phyloP scores from a whole-genome alignment of 2,329 filamentous ascomycete genomes.

The Aureobasidium sp. region DNA sequence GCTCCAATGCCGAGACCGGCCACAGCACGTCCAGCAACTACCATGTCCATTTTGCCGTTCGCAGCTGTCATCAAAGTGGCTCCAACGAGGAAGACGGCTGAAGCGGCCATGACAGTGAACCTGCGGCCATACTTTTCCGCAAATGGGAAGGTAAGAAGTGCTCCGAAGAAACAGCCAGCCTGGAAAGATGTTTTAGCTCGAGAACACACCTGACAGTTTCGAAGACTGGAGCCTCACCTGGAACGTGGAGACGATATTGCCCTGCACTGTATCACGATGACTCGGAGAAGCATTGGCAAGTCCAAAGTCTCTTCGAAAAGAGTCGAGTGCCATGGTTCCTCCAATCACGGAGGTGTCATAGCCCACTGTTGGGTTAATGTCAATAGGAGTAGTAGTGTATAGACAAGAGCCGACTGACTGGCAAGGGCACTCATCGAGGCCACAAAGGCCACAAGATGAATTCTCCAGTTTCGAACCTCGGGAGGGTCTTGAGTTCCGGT shows the following conservation, averaged over 20 bases:
- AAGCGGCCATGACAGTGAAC: constrained; percentile 39
- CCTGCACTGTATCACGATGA: constrained; percentile 33
- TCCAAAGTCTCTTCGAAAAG: constrained; percentile 30
- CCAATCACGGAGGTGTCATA: constrained; percentile 30
- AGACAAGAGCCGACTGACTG: constrained; percentile 12
- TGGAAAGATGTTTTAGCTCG: not conserved
- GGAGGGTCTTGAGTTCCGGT: constrained; percentile 41
- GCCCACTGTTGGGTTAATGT: constrained; percentile 13
- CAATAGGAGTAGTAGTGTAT: constrained; percentile 13
- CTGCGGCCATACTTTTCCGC: constrained; percentile 42
- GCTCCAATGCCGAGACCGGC: constrained; percentile 32
- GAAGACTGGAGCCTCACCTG: constrained; percentile 16
- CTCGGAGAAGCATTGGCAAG: constrained; percentile 25
- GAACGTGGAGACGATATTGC: constrained; percentile 31
- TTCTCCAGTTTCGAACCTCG: constrained; percentile 60
- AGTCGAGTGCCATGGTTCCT: constrained; percentile 32
- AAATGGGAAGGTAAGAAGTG: constrained; percentile 36
- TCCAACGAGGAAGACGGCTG: constrained; percentile 35
- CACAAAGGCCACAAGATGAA: constrained; percentile 53
- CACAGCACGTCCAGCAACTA: constrained; percentile 32
- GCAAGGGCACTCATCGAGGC: constrained; percentile 34
- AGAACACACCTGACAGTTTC: not conserved
- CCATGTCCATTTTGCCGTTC: constrained; percentile 29
- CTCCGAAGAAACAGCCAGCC: constrained; percentile 31
- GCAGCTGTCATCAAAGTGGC: constrained; percentile 33